Base-by-base conservation (phyloP, 768 basidiomycete species). In the Galerina sulciceps region DNA sequence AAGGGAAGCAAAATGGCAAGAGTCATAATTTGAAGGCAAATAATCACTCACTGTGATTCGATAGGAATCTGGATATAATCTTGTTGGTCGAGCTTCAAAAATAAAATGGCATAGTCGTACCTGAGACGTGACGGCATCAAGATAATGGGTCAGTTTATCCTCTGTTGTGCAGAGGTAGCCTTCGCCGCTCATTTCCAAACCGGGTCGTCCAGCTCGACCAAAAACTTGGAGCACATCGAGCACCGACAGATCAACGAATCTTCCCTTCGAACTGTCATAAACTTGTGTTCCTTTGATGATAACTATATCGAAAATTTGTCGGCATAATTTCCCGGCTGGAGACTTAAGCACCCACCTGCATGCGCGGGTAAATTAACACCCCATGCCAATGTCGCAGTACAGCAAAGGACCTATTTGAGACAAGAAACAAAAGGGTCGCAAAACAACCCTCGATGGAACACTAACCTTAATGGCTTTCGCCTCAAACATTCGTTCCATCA, bases 291-390 rank as follows among this genome's bases (percentile, higher is more conserved):
- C 97, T 74, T 99, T 99, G 78, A 97, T 98, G 62, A 97, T 75
- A 53, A 97, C 96, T 93, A 38, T 6, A 52, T 23, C 35, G 53
- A 44, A 8, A 31, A 31, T 17, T 14, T 38, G 61, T 26, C 62
- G 47, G 43, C 55, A 62, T 51, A 61, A 40, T 18, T 40, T 26
- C 23, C 43, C 41, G 34, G 45, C 11, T 20, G 22, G 15, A 40
- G 15, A 51, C 46, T 48, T 11, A 46, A 51, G 15, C 46, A 55
- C 61, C 61, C 61, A 92, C 92, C 94, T 56, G 97, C 97, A 75
- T 99, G 96, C 15, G 97, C 97, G 35, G 97, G 97, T 61, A 99
- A 78, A 73, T 99, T 99, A 65, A 99, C 97, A 75, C 97, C 97
- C 97, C 97, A 99, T 4, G 97, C 97, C 42, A 99, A 81, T 2